A percentile compares a stretch with the other conserved stretches of the same genome.
phyloP scores from a whole-genome alignment of 306 rosid genomes.

The Corylus heterophylla region DNA sequence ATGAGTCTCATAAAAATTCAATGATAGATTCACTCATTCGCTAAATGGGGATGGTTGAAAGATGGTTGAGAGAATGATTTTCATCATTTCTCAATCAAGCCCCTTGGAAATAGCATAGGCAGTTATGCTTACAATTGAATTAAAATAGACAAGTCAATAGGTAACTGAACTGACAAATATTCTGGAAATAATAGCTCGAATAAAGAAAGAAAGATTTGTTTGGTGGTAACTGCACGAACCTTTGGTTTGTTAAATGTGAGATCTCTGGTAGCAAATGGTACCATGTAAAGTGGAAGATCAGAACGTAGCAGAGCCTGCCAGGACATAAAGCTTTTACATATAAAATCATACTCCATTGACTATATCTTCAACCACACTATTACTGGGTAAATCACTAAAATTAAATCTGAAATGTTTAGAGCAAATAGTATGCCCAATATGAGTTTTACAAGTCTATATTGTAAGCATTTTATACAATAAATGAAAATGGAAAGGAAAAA shows the following conservation, averaged over 20 bases:
- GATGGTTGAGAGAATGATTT: no score
- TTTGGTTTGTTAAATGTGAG: constrained; percentile 72
- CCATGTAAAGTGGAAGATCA: constrained; percentile 95
- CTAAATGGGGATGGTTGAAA: no score
- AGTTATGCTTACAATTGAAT: not conserved
- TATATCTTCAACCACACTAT: constrained; percentile 13
- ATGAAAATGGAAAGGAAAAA: not conserved
- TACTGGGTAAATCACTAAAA: not conserved
- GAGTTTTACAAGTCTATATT: not conserved
- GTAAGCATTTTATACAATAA: not conserved
- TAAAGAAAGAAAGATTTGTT: constrained; percentile 12
- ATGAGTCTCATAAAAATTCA: no score
- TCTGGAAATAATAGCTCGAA: constrained; percentile 14
- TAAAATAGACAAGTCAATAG: not conserved
- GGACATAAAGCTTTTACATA: constrained; percentile 24
- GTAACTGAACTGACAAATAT: not conserved
- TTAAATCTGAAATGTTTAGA: not conserved
- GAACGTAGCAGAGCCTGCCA: constrained; percentile 81
- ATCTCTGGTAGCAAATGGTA: constrained; percentile 65
- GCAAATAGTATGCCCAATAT: not conserved
- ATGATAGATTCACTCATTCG: no score
- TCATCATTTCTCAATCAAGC: not conserved
- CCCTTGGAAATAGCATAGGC: not conserved
- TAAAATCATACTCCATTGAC: constrained; percentile 21
- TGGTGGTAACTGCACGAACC: constrained; percentile 52